phyloP scores from a whole-genome alignment of 331 rosid species.

The Spiraea crenata region DNA sequence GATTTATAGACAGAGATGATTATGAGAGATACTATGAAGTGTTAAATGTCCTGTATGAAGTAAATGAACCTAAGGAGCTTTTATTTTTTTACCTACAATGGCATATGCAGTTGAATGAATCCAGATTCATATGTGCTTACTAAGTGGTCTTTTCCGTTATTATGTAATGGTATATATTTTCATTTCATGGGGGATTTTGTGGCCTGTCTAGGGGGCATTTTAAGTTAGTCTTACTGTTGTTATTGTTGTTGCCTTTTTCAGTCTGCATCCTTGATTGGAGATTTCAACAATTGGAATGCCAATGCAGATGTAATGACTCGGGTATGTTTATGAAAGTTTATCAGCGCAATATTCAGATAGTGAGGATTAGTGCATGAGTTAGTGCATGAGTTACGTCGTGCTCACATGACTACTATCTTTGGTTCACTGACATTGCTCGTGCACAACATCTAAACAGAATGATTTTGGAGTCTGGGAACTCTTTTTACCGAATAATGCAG shows the following conservation, averaged over 20 bases:
- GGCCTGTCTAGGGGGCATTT: not conserved
- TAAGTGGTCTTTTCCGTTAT: no score
- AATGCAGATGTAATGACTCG: conserved; percentile 74
- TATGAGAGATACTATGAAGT: no score
- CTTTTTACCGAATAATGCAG: conserved; percentile 88
- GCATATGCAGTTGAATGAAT: no score
- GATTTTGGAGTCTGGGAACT: conserved; percentile 98
- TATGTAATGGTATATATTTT: no score
- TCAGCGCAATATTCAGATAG: not conserved
- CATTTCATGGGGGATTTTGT: no score
- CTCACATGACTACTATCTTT: conserved; percentile 10
- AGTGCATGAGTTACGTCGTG: not conserved
- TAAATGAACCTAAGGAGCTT: no score
- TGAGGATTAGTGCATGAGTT: not conserved
- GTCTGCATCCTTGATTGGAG: conserved; percentile 95
- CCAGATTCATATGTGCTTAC: no score
- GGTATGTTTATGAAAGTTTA: conserved; percentile 51
- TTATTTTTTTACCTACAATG: no score
- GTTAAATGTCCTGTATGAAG: no score
- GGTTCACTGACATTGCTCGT: conserved; percentile 12
- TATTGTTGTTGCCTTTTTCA: conserved; percentile 41
- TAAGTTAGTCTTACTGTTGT: not conserved
- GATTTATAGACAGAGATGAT: no score
- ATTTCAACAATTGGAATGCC: conserved; percentile 96
- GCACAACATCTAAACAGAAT: conserved; percentile 54